Percentiles rank a stretch among this genome's conserved stretches.
Conservation (phyloP, 2,329 filamentous ascomycete species). For the Mollisiaceae sp. region DNA sequence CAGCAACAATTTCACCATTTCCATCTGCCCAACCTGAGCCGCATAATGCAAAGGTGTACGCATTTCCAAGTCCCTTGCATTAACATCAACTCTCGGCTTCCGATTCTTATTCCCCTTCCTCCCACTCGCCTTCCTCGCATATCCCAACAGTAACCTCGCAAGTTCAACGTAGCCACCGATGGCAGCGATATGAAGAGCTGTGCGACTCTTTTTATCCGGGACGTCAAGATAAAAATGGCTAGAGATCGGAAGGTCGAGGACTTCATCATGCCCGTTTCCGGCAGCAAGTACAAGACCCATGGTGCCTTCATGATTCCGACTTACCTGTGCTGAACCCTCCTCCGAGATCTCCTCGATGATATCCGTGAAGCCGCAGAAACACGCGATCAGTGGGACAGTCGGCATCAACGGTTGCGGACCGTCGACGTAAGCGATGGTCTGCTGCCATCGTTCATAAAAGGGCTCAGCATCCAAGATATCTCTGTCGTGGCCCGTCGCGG, state of each 20-base stretch:
- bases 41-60: not conserved
- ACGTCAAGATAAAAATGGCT: not conserved
- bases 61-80: not conserved
- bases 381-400: slow-evolving; percentile 19
- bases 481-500: not conserved
- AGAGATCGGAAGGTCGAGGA: not conserved
- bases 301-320: slow-evolving; percentile 20
- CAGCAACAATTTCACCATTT: not conserved
- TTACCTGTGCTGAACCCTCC: slow-evolving; percentile 16
- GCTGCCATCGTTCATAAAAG: not conserved
- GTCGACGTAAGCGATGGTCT: not conserved
- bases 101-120: not conserved
- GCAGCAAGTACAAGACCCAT: slow-evolving; percentile 18
- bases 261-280: not conserved
- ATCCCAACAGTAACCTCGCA: not conserved
- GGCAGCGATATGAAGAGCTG: not conserved
- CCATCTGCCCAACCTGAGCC: not conserved
- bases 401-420: not conserved
- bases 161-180: not conserved
- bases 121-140: not conserved
- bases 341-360: slow-evolving; percentile 24
- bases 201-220: not conserved
- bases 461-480: not conserved
- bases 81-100: not conserved
- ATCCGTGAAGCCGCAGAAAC: slow-evolving; percentile 23